Conservation (phyloP, 2,329 filamentous ascomycete species). For the Verticillium nonalfalfae region DNA sequence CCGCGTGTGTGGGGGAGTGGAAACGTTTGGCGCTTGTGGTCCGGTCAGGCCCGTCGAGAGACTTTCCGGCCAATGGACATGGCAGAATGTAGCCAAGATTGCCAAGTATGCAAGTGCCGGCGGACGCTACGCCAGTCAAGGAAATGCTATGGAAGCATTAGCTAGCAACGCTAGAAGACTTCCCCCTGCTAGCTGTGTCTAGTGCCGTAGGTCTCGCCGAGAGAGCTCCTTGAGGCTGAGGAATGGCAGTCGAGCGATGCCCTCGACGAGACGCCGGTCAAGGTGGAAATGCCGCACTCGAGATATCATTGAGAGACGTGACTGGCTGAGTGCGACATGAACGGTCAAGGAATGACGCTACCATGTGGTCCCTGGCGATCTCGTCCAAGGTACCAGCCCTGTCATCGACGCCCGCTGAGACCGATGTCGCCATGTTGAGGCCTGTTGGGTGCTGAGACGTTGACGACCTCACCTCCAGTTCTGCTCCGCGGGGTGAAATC, state of each 20-base stretch:
- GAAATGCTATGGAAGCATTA: neutral
- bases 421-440: neutral
- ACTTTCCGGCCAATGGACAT: neutral
- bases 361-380: neutral
- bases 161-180: neutral
- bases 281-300: neutral
- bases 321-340: neutral
- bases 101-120: neutral
- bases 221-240: neutral
- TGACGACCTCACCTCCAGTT: neutral
- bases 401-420: neutral
- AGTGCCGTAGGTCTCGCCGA: conserved; percentile 2
- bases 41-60: neutral
- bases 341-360: neutral
- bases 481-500: neutral
- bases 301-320: neutral
- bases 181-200: neutral
- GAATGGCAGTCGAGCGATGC: neutral
- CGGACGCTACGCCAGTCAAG: neutral
- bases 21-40: neutral
- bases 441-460: neutral
- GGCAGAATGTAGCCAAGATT: neutral
- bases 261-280: neutral
- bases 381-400: neutral
- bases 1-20: neutral